These are phyloP conservation scores for Ochetophila trinervis DNA, from an alignment of 306 rosid species.

Conservation along the genomic window DNA sequence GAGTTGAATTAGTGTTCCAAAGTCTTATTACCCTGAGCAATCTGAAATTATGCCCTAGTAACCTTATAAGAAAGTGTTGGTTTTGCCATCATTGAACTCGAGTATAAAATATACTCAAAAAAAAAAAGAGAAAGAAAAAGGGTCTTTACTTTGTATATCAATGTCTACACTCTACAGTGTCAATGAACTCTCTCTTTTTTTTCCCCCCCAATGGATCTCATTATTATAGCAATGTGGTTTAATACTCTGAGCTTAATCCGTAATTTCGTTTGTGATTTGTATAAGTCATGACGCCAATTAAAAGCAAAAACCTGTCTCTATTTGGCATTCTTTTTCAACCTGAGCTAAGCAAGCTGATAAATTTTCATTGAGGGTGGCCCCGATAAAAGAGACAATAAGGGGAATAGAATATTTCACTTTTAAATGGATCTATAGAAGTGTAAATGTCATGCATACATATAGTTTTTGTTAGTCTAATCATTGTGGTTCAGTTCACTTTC, in stretches of 20 bases:
- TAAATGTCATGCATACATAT: too few relatives aligned
- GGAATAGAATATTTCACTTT: too few relatives aligned
- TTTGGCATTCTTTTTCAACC: too few relatives aligned
- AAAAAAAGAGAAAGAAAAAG: too few relatives aligned
- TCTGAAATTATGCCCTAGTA: background rate
- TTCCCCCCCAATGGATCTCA: background rate
- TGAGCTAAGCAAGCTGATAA: too few relatives aligned
- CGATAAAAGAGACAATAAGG: too few relatives aligned
- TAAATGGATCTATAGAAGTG: too few relatives aligned
- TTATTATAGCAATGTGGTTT: background rate
- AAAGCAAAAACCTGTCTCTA: too few relatives aligned
- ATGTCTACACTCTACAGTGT: background rate
- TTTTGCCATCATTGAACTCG: background rate
- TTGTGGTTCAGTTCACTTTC: too few relatives aligned
- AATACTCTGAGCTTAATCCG: background rate
- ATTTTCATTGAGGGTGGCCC: too few relatives aligned
- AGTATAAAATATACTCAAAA: too few relatives aligned
- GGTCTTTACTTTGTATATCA: background rate
- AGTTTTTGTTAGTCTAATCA: too few relatives aligned
- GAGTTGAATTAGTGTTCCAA: background rate
- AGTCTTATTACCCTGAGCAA: background rate
- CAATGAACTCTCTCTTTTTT: background rate
- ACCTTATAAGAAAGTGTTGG: background rate
- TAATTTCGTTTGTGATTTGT: background rate
- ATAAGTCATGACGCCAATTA: background rate